phyloP scores from a whole-genome alignment of 345 rosid genomes.

The Pistacia integerrima region DNA sequence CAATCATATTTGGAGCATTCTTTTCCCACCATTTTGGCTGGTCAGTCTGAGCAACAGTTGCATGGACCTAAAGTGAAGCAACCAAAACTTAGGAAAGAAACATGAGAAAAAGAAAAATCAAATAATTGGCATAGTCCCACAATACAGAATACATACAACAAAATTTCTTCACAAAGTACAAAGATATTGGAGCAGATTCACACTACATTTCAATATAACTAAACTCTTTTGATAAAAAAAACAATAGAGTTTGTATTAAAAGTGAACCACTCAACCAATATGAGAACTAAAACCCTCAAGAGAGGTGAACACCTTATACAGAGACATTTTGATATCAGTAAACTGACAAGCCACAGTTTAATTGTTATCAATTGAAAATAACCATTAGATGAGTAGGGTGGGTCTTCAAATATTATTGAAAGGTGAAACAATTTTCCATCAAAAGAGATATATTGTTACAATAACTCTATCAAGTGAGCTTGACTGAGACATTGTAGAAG shows the following conservation, averaged over 20 bases:
- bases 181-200: not conserved
- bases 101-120: conserved; percentile 10
- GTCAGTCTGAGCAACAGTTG: conserved; percentile 64
- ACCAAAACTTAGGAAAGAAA: conserved; percentile 1
- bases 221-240: too few species aligned
- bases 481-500: not conserved
- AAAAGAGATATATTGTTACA: not conserved
- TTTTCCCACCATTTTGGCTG: conserved; percentile 96
- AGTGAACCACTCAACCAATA: too few species aligned
- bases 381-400: not conserved
- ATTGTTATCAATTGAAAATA: not conserved
- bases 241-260: too few species aligned
- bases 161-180: not conserved
- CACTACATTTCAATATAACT: not conserved
- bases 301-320: too few species aligned
- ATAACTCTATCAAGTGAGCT: not conserved
- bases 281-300: too few species aligned
- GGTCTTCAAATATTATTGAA: not conserved
- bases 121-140: not conserved
- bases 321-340: too few species aligned
- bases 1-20: conserved; percentile 86
- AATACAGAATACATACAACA: not conserved
- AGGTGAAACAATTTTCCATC: not conserved
- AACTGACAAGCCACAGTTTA: too few species aligned
- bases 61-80: conserved; percentile 56